Conservation (phyloP, 2,329 filamentous ascomycete genomes). For the Ceratocystis albifundus region DNA sequence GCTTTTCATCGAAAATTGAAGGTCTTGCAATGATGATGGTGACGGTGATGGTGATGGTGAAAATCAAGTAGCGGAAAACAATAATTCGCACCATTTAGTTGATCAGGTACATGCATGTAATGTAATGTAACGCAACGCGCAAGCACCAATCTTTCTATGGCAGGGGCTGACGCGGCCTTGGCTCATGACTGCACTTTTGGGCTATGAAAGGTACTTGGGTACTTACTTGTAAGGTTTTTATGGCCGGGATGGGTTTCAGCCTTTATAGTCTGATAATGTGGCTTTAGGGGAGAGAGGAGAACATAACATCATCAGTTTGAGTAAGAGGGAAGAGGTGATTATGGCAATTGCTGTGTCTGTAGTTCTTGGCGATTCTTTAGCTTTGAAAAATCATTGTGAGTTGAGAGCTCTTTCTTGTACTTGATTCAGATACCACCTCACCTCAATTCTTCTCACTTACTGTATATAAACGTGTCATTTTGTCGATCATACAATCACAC, state of each 20-base stretch:
- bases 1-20: background rate
- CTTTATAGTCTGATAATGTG: background rate
- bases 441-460: too few species aligned
- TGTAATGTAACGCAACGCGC: slow-evolving; percentile 18
- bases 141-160: slow-evolving; percentile 15
- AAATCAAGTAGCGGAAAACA: background rate
- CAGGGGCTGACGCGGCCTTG: slow-evolving; percentile 14
- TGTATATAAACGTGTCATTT: too few species aligned
- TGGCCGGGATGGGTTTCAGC: background rate
- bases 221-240: too few species aligned
- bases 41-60: background rate
- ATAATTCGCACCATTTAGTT: background rate
- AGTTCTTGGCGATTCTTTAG: too few species aligned
- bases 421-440: too few species aligned
- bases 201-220: background rate
- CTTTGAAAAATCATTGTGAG: too few species aligned
- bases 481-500: too few species aligned
- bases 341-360: too few species aligned
- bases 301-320: background rate
- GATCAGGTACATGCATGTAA: slow-evolving; percentile 2
- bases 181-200: slow-evolving; percentile 5
- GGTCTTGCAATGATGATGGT: background rate
- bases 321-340: too few species aligned
- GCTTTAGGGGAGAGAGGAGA: background rate
- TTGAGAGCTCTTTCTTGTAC: too few species aligned